These are phyloP conservation scores for Neurospora sp. DNA, from an alignment of 495 filamentous ascomycete species.

Conservation along the genomic window DNA sequence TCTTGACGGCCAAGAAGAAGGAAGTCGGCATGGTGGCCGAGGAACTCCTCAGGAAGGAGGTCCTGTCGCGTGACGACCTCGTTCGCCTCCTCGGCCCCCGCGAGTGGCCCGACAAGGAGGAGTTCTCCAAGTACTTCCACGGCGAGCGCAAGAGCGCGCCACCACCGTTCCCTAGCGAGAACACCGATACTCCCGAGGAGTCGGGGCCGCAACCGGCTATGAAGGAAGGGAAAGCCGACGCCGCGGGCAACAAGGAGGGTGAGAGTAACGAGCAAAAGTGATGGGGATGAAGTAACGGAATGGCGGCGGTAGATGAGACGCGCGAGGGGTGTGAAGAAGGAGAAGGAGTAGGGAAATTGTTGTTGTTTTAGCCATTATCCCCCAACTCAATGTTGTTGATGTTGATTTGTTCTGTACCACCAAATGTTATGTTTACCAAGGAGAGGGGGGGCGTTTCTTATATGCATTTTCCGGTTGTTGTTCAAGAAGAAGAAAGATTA, in stretches of 20 bases:
- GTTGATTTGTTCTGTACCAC: not conserved
- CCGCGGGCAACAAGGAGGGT: not conserved
- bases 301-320: not conserved
- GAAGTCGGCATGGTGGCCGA: slow-evolving; percentile 86
- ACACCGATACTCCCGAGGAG: slow-evolving; percentile 23
- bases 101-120: slow-evolving; percentile 70
- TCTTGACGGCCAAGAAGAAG: slow-evolving; percentile 75
- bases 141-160: slow-evolving; percentile 33
- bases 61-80: slow-evolving; percentile 83
- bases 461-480: not conserved
- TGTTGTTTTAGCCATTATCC: not conserved
- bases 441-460: not conserved
- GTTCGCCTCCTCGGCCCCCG: slow-evolving; percentile 75
- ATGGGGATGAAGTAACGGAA: not conserved
- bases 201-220: slow-evolving; percentile 8
- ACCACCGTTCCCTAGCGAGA: slow-evolving; percentile 45
- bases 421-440: not conserved
- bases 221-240: slow-evolving; percentile 7
- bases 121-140: slow-evolving; percentile 91
- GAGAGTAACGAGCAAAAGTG: slow-evolving; percentile 2
- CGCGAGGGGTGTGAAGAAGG: not conserved
- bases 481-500: not conserved
- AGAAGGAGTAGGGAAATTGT: not conserved
- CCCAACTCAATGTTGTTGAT: not conserved
- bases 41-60: slow-evolving; percentile 85